Conservation (phyloP, 139 green algal genomes). For the Closterium sp. region DNA sequence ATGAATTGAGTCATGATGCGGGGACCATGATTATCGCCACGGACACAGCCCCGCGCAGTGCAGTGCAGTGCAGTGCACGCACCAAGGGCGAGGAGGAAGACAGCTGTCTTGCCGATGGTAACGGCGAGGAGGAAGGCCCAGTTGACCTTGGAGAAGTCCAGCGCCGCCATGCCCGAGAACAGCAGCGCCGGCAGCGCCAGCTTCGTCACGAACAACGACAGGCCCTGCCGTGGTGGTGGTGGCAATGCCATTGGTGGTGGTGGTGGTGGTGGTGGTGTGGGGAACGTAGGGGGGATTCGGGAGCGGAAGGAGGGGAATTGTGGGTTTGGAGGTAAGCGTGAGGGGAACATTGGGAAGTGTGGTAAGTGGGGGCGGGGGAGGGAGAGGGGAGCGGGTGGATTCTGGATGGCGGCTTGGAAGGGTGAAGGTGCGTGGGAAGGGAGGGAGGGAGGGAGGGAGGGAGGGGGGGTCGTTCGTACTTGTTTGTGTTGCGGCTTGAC, state of each 20-base stretch:
- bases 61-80: not conserved
- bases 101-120: constrained; percentile 25
- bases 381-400: not conserved
- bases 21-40: too few relatives aligned
- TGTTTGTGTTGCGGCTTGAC: constrained; percentile 25
- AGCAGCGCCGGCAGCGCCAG: constrained; percentile 23
- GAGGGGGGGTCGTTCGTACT: not conserved
- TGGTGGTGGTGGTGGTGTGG: too few relatives aligned
- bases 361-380: not conserved
- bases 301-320: too few relatives aligned
- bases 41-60: too few relatives aligned
- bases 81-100: constrained; percentile 29
- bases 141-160: constrained; percentile 31
- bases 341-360: not conserved
- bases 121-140: constrained; percentile 27
- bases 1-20: too few relatives aligned
- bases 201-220: constrained; percentile 37
- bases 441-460: not conserved
- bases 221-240: constrained; percentile 2
- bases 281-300: too few relatives aligned
- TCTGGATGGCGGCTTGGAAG: not conserved
- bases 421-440: not conserved
- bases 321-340: too few relatives aligned
- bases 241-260: too few relatives aligned
- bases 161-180: constrained; percentile 20